Evolutionary conservation across 495 filamentous ascomycete species (phyloP), one percentile per base, ranked within the genome.

Genomic region (Aspergillus panamensis): DNA sequence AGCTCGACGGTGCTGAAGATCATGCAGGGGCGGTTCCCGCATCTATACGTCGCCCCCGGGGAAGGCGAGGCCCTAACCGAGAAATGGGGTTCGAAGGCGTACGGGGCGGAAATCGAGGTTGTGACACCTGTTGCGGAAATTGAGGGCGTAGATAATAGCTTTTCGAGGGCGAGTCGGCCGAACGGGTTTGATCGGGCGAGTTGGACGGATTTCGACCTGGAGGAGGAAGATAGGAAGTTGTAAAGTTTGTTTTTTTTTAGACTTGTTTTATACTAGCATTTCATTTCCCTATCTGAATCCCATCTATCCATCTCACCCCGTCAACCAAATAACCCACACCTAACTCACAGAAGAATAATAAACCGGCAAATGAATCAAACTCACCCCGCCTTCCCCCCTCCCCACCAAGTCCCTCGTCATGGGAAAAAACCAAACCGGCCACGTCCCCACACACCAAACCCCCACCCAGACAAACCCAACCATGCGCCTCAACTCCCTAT

Each of bases 1-100:
- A 84, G 85, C 25, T 80, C 79, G 48, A 77, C 82, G 20, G 87
- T 88, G 25, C 67, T 91, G 65, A 77, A 72, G 58, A 82, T 81
- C 25, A 82, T 90, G 80, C 81, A 78, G 61, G 62, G 69, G 35
- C 66, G 73, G 0, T 78, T 74, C 63, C 75, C 75, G 16, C 70
- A 73, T 39, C 61, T 78, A 20, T 77, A 76, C 50, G 37, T 29
- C 9, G 17, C 61, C 10, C 57, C 69, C 10, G 67, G 59, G 13
- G 52, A 47, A 0, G 59, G 62, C 31, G 68, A 66, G 17, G 54
- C 69, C 4, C 60, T 74, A 51, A 74, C 72, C 6, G 75, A 78
- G 62, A 66, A 61, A 37, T 78, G 75, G 75, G 67, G 67, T 35
- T 74, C 75, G 2, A 62, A 68, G 25, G 72, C 71, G 1, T 77